These are phyloP conservation scores for Nicotiana tomentosiformis DNA, from an alignment of 257 asterid genomes.

Conservation along the genomic window DNA sequence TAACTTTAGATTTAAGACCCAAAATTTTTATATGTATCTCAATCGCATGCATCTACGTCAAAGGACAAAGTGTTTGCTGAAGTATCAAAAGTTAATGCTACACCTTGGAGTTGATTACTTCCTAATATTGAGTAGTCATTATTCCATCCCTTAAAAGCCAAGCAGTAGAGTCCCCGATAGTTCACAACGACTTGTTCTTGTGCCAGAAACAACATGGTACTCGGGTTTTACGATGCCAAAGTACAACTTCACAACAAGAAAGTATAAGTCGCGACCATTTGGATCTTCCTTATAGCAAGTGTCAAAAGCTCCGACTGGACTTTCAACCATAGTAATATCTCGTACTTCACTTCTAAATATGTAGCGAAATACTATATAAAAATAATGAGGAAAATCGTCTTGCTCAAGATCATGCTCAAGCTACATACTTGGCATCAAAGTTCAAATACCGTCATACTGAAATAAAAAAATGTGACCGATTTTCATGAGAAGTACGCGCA, in stretches of 20 bases:
- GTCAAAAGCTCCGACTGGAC: background rate
- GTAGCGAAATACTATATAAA: too few relatives aligned
- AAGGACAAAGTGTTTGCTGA: background rate
- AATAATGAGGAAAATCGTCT: too few relatives aligned
- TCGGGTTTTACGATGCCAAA: background rate
- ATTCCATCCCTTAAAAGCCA: background rate
- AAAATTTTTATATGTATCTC: background rate
- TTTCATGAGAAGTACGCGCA: too few relatives aligned
- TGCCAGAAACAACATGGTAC: background rate
- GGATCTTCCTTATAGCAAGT: background rate
- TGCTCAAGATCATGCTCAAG: too few relatives aligned
- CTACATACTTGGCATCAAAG: too few relatives aligned
- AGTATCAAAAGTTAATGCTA: too few relatives aligned
- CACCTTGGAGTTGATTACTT: too few relatives aligned
- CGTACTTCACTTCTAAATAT: too few relatives aligned
- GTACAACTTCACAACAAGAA: background rate
- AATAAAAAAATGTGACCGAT: too few relatives aligned
- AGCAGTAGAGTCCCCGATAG: background rate
- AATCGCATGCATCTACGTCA: background rate
- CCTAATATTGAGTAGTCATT: background rate
- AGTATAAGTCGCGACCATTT: background rate
- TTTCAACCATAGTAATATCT: too few relatives aligned
- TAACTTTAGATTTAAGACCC: too few relatives aligned
- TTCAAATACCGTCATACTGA: too few relatives aligned
- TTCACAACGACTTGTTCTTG: background rate